Base-by-base conservation (phyloP, 208 protist genomes). In the Kentomonas sorsogonicus region DNA sequence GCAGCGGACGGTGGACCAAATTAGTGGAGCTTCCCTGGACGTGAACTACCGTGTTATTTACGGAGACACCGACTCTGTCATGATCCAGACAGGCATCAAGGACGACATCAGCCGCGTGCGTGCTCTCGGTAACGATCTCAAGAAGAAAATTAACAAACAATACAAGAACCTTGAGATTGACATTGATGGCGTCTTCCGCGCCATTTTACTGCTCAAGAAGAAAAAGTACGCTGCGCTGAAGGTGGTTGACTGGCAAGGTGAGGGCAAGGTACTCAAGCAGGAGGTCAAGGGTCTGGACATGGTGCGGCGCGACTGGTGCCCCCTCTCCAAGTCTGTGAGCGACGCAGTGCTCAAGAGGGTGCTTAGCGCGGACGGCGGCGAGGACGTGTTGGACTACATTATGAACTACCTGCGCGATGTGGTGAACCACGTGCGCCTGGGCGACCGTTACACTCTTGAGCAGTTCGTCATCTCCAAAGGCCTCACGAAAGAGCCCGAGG, bases 31-130 rank as follows among this genome's bases (percentile, higher is more conserved):
- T n/a, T 85, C 98, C 30, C 63, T 98, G 39, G 93, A 97, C 26
- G 81, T 96, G 40, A 82, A 90, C 57, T 71, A 95, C 38, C 80
- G 91, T 15, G 95, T 98, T 18, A 94, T 98, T 45, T 98, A 98
- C 79, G 96, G 94, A 53, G 99, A 99, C 86, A 99, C 99, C 6
- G 99, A 99, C 74, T 99, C 98, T 7, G 91, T 99, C 13, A 99
- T 99, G 98, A 93, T 99, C 65, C 89, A 99, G 72, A 98, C 98
- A 0, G 76, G 85, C 46, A 94, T 95, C 47, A 89, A 77, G 48
- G 90, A 77, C 62, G 78, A 94, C 53, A 84, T 96, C 50, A 70
- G 68, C 38, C 77, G 83, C 4, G 95, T 96, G 20, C 71, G 85
- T n/a, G 79, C 92, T 27, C 79, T 98, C 30, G 98, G 89, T 34